Conservation (phyloP, 371 early-diverging fungal genomes). For the Cokeromyces recurvatus region DNA sequence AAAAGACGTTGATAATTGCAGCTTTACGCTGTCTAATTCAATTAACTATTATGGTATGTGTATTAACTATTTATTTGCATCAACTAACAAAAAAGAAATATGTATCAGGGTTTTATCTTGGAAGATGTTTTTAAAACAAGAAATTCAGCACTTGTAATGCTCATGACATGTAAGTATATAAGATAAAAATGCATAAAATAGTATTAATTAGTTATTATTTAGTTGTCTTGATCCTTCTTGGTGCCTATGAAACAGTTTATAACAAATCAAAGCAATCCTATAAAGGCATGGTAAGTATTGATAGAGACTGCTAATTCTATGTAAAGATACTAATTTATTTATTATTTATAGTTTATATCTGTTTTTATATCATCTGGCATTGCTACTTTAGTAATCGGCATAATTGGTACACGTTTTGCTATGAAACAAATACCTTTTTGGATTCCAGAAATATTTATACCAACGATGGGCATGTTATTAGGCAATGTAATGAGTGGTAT, state of each 20-base stretch:
- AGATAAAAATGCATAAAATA: not conserved
- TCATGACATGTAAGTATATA: conserved; percentile 50
- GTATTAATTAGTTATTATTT: not conserved
- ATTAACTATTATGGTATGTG: conserved; percentile 54
- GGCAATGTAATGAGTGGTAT: conserved; percentile 79
- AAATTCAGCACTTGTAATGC: conserved; percentile 43
- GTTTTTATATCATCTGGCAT: conserved; percentile 40
- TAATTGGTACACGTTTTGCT: conserved; percentile 63
- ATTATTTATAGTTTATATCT: conserved; percentile 29
- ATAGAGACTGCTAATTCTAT: too few species aligned
- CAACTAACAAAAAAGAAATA: not conserved
- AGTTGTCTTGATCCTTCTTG: conserved; percentile 39
- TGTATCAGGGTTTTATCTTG: conserved; percentile 49
- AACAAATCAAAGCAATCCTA: conserved; percentile 47
- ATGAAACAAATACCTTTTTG: conserved; percentile 69
- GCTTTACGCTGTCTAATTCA: conserved; percentile 59
- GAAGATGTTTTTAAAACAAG: conserved; percentile 55
- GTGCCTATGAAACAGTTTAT: conserved; percentile 50
- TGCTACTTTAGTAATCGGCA: conserved; percentile 41
- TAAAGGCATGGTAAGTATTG: conserved; percentile 53
- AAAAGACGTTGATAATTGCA: conserved; percentile 52
- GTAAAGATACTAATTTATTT: not conserved
- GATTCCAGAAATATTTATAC: conserved; percentile 73
- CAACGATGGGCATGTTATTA: conserved; percentile 79
- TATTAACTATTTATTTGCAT: not conserved